Evolutionary conservation across 2,329 filamentous ascomycete species (phyloP).

Genomic region (Talaromyces piceae): DNA sequence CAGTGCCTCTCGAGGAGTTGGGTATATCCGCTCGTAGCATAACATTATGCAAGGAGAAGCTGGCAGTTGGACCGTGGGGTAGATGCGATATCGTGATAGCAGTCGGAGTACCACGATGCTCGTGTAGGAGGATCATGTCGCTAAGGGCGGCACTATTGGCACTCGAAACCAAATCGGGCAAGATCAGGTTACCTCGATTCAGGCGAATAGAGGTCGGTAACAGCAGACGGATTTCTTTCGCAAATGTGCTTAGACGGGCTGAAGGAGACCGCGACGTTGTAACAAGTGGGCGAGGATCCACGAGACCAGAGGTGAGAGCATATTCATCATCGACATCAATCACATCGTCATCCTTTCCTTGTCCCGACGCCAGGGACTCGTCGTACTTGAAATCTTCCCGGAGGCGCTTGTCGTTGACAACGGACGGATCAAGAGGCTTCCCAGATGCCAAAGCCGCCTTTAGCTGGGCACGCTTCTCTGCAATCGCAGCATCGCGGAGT

Average conservation of each 20-base stretch:
- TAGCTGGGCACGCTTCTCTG: constrained; percentile 81
- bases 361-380: constrained; percentile 54
- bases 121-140: constrained; percentile 81
- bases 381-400: constrained; percentile 91
- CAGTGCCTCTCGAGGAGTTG: constrained; percentile 75
- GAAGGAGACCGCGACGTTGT: constrained; percentile 87
- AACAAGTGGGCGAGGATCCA: constrained; percentile 81
- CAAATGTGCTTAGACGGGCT: constrained; percentile 76
- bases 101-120: constrained; percentile 87
- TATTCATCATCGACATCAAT: constrained; percentile 87
- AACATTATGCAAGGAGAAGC: constrained; percentile 87
- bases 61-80: constrained; percentile 79
- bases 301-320: constrained; percentile 77
- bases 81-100: constrained; percentile 82
- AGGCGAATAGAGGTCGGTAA: constrained; percentile 79
- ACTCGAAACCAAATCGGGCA: constrained; percentile 76
- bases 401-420: constrained; percentile 78
- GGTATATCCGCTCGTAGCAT: constrained; percentile 90
- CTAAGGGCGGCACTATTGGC: constrained; percentile 73
- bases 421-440: constrained; percentile 70
- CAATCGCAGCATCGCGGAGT: constrained; percentile 83
- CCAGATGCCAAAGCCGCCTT: constrained; percentile 81
- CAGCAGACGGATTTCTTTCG: constrained; percentile 80
- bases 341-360: constrained; percentile 55
- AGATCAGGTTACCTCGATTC: constrained; percentile 83